Conservation (phyloP, 1,284 basidiomycete genomes). For the Rhodotorula sp. region DNA sequence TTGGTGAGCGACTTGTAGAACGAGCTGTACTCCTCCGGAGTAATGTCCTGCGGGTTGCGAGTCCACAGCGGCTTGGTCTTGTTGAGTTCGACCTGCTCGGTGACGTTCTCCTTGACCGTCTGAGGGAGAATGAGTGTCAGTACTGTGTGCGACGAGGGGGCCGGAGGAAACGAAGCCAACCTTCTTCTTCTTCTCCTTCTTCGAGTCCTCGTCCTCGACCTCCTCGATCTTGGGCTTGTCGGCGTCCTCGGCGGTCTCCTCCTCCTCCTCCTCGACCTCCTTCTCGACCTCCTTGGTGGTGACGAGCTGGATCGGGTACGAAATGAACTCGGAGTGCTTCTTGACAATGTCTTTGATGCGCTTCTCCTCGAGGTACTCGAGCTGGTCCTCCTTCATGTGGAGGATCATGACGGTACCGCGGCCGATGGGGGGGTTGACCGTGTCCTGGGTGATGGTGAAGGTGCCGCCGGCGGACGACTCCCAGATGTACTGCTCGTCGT, state of each 20-base stretch:
- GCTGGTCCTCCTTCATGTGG: slow-evolving; percentile 97
- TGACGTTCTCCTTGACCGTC: slow-evolving; percentile 57
- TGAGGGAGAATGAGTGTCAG: slow-evolving; percentile 2
- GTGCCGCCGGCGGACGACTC: slow-evolving; percentile 99
- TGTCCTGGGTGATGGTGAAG: slow-evolving; percentile 97
- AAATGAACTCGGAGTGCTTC: slow-evolving; percentile 99
- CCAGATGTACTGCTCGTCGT: slow-evolving; percentile 99
- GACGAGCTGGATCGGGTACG: slow-evolving; percentile 97
- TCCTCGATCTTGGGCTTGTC: slow-evolving; percentile 74
- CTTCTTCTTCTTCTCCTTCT: slow-evolving; percentile 89
- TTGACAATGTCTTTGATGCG: slow-evolving; percentile 99
- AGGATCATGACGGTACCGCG: slow-evolving; percentile 95
- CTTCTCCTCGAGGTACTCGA: slow-evolving; percentile 99
- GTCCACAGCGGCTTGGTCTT: slow-evolving; percentile 99
- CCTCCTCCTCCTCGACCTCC: slow-evolving; percentile 48
- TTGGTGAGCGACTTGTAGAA: slow-evolving; percentile 99
- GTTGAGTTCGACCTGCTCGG: slow-evolving; percentile 97
- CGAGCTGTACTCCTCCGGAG: slow-evolving; percentile 83
- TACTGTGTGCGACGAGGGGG: too few relatives aligned
- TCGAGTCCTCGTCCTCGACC: slow-evolving; percentile 78
- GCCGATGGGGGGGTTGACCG: slow-evolving; percentile 80
- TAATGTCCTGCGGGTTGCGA: slow-evolving; percentile 90
- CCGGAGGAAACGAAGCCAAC: slow-evolving; percentile 49
- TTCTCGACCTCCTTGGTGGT: slow-evolving; percentile 97
- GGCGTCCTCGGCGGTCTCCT: slow-evolving; percentile 65